These are phyloP conservation scores for Aureobasidium lini DNA, from an alignment of 2,329 filamentous ascomycete species.

Conservation along the genomic window DNA sequence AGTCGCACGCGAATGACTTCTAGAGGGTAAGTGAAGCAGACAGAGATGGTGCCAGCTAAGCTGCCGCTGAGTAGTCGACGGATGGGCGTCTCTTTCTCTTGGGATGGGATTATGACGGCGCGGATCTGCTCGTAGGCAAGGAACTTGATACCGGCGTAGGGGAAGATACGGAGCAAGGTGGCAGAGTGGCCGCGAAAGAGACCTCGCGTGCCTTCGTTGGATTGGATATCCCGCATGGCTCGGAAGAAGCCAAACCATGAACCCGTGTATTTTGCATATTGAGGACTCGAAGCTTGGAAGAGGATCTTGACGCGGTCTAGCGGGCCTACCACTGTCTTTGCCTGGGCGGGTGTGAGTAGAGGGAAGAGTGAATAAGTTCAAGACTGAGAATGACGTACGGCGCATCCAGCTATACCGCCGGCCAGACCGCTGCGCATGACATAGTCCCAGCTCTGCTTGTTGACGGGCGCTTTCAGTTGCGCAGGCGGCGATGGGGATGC, in stretches of 20 bases:
- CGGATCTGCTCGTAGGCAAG: slow-evolving; percentile 96
- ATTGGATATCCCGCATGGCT: slow-evolving; percentile 78
- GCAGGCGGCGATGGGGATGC: slow-evolving; percentile 24
- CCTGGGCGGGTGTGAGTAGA: slow-evolving; percentile 44
- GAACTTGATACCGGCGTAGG: slow-evolving; percentile 97
- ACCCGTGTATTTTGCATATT: slow-evolving; percentile 87
- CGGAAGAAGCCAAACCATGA: slow-evolving; percentile 78
- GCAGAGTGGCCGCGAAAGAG: slow-evolving; percentile 92
- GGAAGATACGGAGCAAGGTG: slow-evolving; percentile 88
- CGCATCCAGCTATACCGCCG: slow-evolving; percentile 85
- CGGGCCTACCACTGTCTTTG: slow-evolving; percentile 90
- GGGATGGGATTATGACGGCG: slow-evolving; percentile 62
- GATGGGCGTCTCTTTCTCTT: slow-evolving; percentile 68
- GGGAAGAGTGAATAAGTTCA: not conserved
- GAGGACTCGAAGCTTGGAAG: slow-evolving; percentile 90
- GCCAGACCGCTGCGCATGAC: slow-evolving; percentile 75
- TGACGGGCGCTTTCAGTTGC: slow-evolving; percentile 45
- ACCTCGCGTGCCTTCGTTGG: slow-evolving; percentile 62
- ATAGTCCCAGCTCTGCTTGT: slow-evolving; percentile 76
- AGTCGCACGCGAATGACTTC: slow-evolving; percentile 88
- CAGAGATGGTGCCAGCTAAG: slow-evolving; percentile 75
- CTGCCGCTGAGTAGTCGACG: slow-evolving; percentile 69
- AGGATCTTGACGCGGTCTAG: slow-evolving; percentile 98
- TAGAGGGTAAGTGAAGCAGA: slow-evolving; percentile 93
- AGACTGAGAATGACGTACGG: slow-evolving; percentile 50